Evolutionary conservation across 2,329 filamentous ascomycete species (phyloP).

Genomic region (Hansfordia pulvinata): DNA sequence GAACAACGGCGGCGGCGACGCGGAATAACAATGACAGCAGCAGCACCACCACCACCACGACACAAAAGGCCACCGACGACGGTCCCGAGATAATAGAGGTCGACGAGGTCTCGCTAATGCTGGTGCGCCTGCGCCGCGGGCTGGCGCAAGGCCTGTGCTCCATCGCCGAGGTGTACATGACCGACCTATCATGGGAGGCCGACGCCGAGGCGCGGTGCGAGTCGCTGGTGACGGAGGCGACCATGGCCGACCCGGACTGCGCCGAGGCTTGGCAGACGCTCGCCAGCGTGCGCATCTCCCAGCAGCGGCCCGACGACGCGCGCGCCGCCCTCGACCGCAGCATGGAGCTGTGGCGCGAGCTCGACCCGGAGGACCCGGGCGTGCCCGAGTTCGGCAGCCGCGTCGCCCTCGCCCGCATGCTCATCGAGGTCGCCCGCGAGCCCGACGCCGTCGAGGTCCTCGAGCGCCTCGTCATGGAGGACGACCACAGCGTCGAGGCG

Average conservation of each 20-base stretch:
- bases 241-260: conserved; percentile 66
- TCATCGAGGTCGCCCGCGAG: conserved; percentile 86
- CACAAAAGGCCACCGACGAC: neutral
- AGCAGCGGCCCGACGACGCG: conserved; percentile 67
- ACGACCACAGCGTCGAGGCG: conserved; percentile 87
- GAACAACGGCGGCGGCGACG: conserved; percentile 1
- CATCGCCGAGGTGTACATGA: conserved; percentile 97
- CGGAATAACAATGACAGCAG: conserved; percentile 14
- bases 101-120: conserved; percentile 20
- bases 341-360: conserved; percentile 68
- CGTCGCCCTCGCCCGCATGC: conserved; percentile 68
- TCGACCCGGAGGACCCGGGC: conserved; percentile 55
- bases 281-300: conserved; percentile 86
- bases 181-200: conserved; percentile 83
- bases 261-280: conserved; percentile 92
- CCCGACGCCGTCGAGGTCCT: conserved; percentile 74
- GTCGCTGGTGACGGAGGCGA: conserved; percentile 76
- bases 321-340: conserved; percentile 65
- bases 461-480: conserved; percentile 71
- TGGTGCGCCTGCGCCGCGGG: conserved; percentile 63
- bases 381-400: conserved; percentile 80
- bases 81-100: conserved; percentile 6
- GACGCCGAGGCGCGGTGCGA: conserved; percentile 87
- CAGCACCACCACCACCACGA: conserved; percentile 7
- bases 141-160: conserved; percentile 86